A percentile compares a stretch with the other conserved stretches of the same genome.
These are phyloP conservation scores for Cladobotryum protrusum DNA, from an alignment of 2,329 filamentous ascomycete species.

Conservation along the genomic window DNA sequence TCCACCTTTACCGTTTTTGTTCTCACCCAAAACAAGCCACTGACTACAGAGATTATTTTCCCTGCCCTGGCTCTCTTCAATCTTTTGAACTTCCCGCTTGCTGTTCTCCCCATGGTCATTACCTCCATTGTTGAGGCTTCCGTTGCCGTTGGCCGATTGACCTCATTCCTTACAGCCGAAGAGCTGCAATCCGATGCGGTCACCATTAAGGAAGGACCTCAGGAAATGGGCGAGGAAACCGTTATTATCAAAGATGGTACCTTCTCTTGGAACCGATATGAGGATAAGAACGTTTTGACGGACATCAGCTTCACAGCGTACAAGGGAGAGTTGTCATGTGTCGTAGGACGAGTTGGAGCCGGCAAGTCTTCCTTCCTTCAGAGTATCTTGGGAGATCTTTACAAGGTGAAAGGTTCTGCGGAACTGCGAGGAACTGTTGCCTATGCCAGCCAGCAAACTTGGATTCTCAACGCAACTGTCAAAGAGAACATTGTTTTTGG, in stretches of 20 bases:
- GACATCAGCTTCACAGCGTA: conserved; percentile 83
- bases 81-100: conserved; percentile 86
- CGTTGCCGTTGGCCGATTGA: conserved; percentile 84
- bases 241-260: conserved; percentile 76
- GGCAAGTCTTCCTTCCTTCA: conserved; percentile 93
- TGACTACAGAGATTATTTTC: conserved; percentile 94
- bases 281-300: conserved; percentile 62
- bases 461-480: conserved; percentile 97
- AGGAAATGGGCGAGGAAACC: conserved; percentile 76
- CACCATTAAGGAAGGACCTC: conserved; percentile 58
- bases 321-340: conserved; percentile 88
- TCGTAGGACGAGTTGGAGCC: conserved; percentile 89
- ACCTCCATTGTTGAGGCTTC: conserved; percentile 91
- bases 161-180: conserved; percentile 77
- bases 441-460: conserved; percentile 87
- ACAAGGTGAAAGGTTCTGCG: conserved; percentile 80
- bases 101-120: conserved; percentile 95
- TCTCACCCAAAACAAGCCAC: conserved; percentile 68
- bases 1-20: conserved; percentile 95
- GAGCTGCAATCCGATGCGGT: conserved; percentile 87
- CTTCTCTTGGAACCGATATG: conserved; percentile 91
- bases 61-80: conserved; percentile 86
- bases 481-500: conserved; percentile 97
- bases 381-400: conserved; percentile 82
- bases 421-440: conserved; percentile 75